Conservation (phyloP, 371 early-diverging fungal species). For the Enteropsectra breve region DNA sequence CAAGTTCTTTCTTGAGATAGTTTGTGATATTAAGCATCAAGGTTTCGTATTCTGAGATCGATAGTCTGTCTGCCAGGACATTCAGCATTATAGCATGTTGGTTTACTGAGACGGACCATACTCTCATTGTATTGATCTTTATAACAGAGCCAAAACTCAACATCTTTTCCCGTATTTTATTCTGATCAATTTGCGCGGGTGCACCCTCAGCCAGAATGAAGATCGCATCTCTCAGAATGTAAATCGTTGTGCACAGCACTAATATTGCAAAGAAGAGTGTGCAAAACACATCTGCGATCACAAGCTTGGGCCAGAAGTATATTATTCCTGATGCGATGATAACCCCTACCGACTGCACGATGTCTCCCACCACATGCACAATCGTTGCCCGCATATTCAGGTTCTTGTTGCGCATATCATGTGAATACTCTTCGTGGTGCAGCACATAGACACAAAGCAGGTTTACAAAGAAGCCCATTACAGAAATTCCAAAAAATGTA, state of each 20-base stretch:
- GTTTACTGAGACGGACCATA: slow-evolving; percentile 48
- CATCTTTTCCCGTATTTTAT: slow-evolving; percentile 32
- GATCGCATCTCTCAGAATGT: slow-evolving; percentile 68
- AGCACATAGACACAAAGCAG: slow-evolving; percentile 51
- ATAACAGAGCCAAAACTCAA: slow-evolving; percentile 23
- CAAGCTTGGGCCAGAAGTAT: slow-evolving; percentile 64
- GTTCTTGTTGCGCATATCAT: slow-evolving; percentile 52
- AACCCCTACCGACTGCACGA: slow-evolving; percentile 74
- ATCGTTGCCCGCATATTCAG: slow-evolving; percentile 73
- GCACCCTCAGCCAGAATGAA: slow-evolving; percentile 68
- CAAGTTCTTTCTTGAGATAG: slow-evolving; percentile 27
- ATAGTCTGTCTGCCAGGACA: slow-evolving; percentile 34
- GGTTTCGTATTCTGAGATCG: slow-evolving; percentile 47
- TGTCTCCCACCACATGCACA: slow-evolving; percentile 73
- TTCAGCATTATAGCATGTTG: slow-evolving; percentile 28
- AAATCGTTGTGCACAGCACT: slow-evolving; percentile 67
- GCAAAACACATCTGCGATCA: slow-evolving; percentile 72
- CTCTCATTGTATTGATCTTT: slow-evolving; percentile 34
- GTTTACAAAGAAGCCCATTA: slow-evolving; percentile 70
- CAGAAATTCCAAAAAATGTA: slow-evolving; percentile 70
- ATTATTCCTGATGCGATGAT: slow-evolving; percentile 71
- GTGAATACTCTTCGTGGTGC: slow-evolving; percentile 35
- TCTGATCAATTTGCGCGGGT: slow-evolving; percentile 26
- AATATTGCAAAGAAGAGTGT: slow-evolving; percentile 71
- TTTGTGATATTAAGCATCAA: slow-evolving; percentile 24